Conservation (phyloP, 169 alveolate genomes). For the Plasmodium fragile region DNA sequence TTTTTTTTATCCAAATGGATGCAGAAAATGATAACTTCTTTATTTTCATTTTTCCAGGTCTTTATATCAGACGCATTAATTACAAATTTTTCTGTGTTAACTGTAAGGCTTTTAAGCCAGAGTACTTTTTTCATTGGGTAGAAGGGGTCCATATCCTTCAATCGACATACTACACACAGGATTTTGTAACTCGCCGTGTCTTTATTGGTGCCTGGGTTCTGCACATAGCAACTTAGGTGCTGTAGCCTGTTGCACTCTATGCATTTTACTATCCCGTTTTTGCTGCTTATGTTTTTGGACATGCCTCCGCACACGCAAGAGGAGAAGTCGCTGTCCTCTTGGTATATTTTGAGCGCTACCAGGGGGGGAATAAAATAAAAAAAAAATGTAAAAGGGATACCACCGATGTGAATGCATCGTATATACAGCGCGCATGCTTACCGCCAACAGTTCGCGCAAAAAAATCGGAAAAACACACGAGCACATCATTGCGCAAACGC, state of each 20-base stretch:
- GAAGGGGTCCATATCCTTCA: constrained; percentile 85
- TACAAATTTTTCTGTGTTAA: constrained; percentile 58
- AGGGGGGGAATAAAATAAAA: neutral
- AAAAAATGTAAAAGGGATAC: neutral
- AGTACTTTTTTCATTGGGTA: constrained; percentile 80
- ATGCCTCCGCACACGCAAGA: constrained; percentile 76
- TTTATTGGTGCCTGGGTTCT: constrained; percentile 53
- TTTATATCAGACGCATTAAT: constrained; percentile 77
- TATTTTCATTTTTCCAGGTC: constrained; percentile 79
- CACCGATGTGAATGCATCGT: neutral
- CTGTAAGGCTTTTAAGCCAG: constrained; percentile 81
- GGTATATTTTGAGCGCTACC: constrained; percentile 34
- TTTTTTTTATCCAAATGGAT: constrained; percentile 70
- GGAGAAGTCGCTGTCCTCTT: constrained; percentile 66
- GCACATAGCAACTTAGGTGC: constrained; percentile 64
- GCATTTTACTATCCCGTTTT: constrained; percentile 65
- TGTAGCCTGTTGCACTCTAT: constrained; percentile 63
- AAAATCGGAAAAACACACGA: too few species aligned
- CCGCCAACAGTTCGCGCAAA: neutral
- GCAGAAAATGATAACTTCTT: constrained; percentile 78
- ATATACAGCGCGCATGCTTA: neutral
- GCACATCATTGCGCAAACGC: neutral
- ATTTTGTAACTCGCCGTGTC: constrained; percentile 76
- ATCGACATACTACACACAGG: constrained; percentile 82
- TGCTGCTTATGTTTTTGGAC: constrained; percentile 28